Conservation (phyloP, 805 yeast species). For the Pachysolen tannophilus region DNA sequence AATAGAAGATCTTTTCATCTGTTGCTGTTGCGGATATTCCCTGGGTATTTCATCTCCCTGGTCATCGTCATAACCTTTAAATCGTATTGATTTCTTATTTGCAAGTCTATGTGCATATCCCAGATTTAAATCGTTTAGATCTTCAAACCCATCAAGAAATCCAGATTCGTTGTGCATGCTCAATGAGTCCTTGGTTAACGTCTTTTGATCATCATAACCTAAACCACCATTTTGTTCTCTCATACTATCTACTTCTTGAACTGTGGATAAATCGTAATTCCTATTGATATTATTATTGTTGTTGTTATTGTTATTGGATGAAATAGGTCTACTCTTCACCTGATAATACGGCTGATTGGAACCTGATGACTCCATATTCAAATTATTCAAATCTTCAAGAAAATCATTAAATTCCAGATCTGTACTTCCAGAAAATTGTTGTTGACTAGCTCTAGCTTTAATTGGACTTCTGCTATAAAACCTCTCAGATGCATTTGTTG, state of each 20-base stretch:
- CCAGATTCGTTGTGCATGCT: no score
- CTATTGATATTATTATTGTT: not conserved
- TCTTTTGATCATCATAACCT: not conserved
- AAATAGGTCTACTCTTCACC: no score
- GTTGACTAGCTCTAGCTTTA: slow-evolving; percentile 1
- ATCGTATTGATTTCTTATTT: slow-evolving; percentile 4
- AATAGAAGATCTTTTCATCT: no score
- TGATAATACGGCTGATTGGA: no score
- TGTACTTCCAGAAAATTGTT: not conserved
- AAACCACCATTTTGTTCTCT: not conserved
- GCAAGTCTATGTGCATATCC: not conserved
- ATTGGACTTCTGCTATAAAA: slow-evolving; percentile 7
- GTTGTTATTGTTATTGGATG: not conserved
- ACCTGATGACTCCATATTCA: no score
- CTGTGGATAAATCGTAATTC: slow-evolving; percentile 1
- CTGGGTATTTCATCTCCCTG: slow-evolving; percentile 35
- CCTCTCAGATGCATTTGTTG: not conserved
- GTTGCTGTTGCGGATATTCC: no score
- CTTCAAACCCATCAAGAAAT: slow-evolving; percentile 2
- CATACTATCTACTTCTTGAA: slow-evolving; percentile 3
- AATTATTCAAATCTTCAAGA: no score
- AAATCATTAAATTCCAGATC: not conserved
- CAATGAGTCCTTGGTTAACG: slow-evolving; percentile 1
- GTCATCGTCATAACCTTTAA: slow-evolving; percentile 14
- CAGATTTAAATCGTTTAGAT: slow-evolving; percentile 1